Evolutionary conservation across 176 grass and related monocot species (phyloP).

Genomic region (Avena insularis): DNA sequence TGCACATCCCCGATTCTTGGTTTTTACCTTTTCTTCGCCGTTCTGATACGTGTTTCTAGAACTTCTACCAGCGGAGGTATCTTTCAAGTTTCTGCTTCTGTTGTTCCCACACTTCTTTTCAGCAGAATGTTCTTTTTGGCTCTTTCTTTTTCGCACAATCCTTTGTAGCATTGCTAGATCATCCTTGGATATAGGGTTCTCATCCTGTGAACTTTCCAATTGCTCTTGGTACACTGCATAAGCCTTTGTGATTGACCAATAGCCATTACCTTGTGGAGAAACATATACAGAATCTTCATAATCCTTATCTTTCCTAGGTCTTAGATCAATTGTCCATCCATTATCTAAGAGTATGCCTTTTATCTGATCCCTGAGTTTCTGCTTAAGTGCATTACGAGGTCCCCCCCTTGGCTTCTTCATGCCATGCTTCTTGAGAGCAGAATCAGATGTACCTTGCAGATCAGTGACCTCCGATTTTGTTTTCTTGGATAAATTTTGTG

Average conservation of each 20-base stretch:
- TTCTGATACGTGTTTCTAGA: slow-evolving; percentile 42
- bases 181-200: slow-evolving; percentile 61
- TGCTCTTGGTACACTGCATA: slow-evolving; percentile 84
- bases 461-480: slow-evolving; percentile 43
- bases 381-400: slow-evolving; percentile 58
- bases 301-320: slow-evolving; percentile 67
- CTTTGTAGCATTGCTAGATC: slow-evolving; percentile 82
- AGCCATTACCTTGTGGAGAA: slow-evolving; percentile 75
- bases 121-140: slow-evolving; percentile 48
- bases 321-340: slow-evolving; percentile 89
- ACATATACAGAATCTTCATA: slow-evolving; percentile 91
- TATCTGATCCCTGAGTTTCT: slow-evolving; percentile 80
- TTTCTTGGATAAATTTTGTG: slow-evolving; percentile 57
- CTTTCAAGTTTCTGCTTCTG: slow-evolving; percentile 52
- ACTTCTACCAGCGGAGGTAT: slow-evolving; percentile 27
- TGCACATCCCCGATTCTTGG: slow-evolving; percentile 47
- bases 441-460: slow-evolving; percentile 31
- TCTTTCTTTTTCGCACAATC: slow-evolving; percentile 78
- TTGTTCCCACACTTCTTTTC: slow-evolving; percentile 53
- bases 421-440: slow-evolving; percentile 37
- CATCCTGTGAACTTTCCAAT: slow-evolving; percentile 47
- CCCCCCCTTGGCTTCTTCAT: slow-evolving; percentile 56
- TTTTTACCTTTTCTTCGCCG: slow-evolving; percentile 35
- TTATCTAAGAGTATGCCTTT: slow-evolving; percentile 70
- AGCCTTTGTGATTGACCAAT: slow-evolving; percentile 99